Percentiles rank a stretch among this genome's conserved stretches.
Conservation (phyloP, 83 land plant species). For the Picea engelmannii region DNA sequence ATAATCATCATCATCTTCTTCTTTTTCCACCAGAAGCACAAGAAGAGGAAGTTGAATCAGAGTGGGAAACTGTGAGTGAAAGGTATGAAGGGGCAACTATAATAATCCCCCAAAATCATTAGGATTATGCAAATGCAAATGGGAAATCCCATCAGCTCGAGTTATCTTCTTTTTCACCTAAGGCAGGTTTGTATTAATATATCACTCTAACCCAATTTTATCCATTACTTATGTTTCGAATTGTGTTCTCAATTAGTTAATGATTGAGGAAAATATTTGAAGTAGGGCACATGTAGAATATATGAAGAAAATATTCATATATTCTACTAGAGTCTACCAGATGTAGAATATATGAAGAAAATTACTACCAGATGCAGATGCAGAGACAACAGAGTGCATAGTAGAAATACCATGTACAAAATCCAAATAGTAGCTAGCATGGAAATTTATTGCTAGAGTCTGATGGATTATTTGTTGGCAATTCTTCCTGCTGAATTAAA, state of each 20-base stretch:
- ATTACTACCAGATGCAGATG: too few species aligned
- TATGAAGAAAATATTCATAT: too few species aligned
- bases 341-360: too few species aligned
- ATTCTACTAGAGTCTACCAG: too few species aligned
- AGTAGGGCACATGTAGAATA: too few species aligned
- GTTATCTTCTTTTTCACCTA: background rate
- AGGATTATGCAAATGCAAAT: background rate
- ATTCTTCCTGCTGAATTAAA: too few species aligned
- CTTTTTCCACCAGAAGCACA: background rate
- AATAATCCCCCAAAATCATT: background rate
- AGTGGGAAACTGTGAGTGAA: conserved; percentile 9
- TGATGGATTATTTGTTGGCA: too few species aligned
- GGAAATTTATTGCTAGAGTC: too few species aligned
- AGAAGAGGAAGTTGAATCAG: conserved; percentile 5
- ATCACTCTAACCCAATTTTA: background rate
- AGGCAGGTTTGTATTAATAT: background rate
- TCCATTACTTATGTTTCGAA: background rate
- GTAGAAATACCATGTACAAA: background rate
- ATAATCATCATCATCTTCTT: background rate
- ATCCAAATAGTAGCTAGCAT: too few species aligned
- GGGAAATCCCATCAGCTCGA: background rate
- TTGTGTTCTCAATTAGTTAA: too few species aligned
- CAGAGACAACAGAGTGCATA: too few species aligned
- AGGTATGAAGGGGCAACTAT: background rate
- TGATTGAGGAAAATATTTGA: too few species aligned